These are phyloP conservation scores for Cutaneotrichosporon sp. DNA, from an alignment of 1,284 basidiomycete genomes.

Conservation along the genomic window DNA sequence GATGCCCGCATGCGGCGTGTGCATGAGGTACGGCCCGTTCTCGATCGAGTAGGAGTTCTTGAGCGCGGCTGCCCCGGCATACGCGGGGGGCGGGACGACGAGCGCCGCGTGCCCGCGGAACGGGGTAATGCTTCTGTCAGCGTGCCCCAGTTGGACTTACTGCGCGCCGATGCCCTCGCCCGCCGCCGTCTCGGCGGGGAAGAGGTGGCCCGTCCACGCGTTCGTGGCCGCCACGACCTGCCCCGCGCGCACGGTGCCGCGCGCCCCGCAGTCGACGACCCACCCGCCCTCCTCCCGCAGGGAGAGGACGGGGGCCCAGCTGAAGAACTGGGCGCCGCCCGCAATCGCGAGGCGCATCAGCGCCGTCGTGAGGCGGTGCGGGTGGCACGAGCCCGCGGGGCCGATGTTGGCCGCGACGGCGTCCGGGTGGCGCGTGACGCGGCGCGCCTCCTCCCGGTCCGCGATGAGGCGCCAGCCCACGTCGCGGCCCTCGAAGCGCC, in stretches of 20 bases:
- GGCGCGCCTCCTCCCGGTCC: background rate
- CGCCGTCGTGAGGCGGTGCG: constrained; percentile 15
- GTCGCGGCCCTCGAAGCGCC: background rate
- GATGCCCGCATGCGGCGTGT: constrained; percentile 30
- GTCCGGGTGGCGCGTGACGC: background rate
- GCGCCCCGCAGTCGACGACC: constrained; percentile 23
- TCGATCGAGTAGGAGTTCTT: constrained; percentile 28
- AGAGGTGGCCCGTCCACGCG: constrained; percentile 40
- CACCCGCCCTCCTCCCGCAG: background rate
- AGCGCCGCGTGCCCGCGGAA: constrained; percentile 34
- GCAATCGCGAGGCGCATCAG: constrained; percentile 16
- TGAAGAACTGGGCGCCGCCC: constrained; percentile 10
- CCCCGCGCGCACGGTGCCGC: constrained; percentile 30
- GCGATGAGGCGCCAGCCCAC: background rate
- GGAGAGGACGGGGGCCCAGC: constrained; percentile 11
- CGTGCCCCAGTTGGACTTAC: background rate
- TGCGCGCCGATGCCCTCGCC: background rate
- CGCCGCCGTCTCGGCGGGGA: constrained; percentile 18
- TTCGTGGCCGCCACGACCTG: constrained; percentile 40
- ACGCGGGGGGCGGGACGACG: constrained; percentile 29
- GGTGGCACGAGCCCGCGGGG: constrained; percentile 17
- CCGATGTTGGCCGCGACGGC: constrained; percentile 8
- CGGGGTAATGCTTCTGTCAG: constrained; percentile 26
- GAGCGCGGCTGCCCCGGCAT: constrained; percentile 21
- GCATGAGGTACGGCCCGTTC: constrained; percentile 33